A percentile compares a stretch with the other conserved stretches of the same genome.
Conservation (phyloP, 2,329 filamentous ascomycete species). For the Sporothrix phasma region DNA sequence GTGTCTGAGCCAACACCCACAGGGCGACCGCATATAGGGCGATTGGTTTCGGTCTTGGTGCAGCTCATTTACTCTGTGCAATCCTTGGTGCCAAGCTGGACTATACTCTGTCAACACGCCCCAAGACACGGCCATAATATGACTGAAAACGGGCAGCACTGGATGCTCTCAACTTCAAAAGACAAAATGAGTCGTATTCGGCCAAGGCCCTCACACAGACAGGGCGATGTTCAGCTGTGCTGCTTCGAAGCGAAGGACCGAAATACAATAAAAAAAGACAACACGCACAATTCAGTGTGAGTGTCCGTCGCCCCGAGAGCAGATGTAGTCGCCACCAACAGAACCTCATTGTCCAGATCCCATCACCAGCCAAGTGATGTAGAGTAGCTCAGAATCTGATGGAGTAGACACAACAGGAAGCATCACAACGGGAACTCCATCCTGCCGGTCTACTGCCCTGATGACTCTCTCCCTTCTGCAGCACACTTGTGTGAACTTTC, state of each 20-base stretch:
- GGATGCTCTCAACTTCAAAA: background rate
- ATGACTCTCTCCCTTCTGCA: background rate
- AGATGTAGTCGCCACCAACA: background rate
- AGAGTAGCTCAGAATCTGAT: background rate
- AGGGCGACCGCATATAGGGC: too few relatives aligned
- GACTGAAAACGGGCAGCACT: background rate
- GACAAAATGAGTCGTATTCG: background rate
- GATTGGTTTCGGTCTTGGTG: too few relatives aligned
- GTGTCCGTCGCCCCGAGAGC: background rate
- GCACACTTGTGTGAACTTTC: background rate
- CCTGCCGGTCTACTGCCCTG: background rate
- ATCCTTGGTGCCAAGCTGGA: background rate
- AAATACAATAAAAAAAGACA: background rate
- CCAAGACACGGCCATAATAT: background rate
- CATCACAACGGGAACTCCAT: background rate
- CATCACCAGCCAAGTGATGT: background rate
- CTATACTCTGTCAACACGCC: background rate
- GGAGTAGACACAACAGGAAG: background rate
- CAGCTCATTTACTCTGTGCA: background rate
- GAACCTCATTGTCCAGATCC: background rate
- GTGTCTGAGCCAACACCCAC: too few relatives aligned
- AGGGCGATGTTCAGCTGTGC: too few relatives aligned
- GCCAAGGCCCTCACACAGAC: background rate
- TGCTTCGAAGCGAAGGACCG: background rate
- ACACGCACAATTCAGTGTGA: background rate